These are phyloP conservation scores for Chaetomiaceae sp. DNA, from an alignment of 2,329 filamentous ascomycete species.

Conservation along the genomic window DNA sequence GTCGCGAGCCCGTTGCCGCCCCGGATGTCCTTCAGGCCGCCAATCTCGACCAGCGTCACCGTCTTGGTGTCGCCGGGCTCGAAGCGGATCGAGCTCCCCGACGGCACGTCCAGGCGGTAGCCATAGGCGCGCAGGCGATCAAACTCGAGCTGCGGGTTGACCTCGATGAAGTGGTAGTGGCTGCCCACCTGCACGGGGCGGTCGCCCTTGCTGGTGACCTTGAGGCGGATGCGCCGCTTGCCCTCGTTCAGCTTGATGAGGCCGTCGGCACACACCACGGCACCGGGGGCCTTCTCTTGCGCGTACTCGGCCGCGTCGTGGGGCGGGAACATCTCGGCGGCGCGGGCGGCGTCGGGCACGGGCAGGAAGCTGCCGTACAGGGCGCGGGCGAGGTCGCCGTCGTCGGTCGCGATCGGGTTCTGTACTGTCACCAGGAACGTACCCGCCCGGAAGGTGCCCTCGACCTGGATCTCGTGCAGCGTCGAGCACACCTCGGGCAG, in stretches of 20 bases:
- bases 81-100: conserved; percentile 87
- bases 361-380: conserved; percentile 90
- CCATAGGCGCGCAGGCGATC: conserved; percentile 80
- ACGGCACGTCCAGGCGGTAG: conserved; percentile 81
- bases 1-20: conserved; percentile 79
- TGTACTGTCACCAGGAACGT: conserved; percentile 95
- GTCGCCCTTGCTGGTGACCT: conserved; percentile 81
- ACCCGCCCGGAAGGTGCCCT: conserved; percentile 85
- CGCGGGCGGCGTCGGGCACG: conserved; percentile 53
- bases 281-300: conserved; percentile 67
- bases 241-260: conserved; percentile 68
- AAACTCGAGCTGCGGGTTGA: conserved; percentile 85
- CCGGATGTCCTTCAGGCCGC: conserved; percentile 69
- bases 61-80: conserved; percentile 92
- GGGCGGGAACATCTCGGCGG: conserved; percentile 61
- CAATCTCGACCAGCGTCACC: conserved; percentile 84
- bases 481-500: conserved; percentile 74
- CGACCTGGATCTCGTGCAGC: conserved; percentile 81
- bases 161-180: conserved; percentile 94
- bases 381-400: conserved; percentile 80
- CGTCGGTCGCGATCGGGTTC: conserved; percentile 78
- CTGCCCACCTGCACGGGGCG: conserved; percentile 88
- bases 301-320: conserved; percentile 58
- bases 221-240: conserved; percentile 66
- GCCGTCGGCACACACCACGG: conserved; percentile 63